Evolutionary conservation across 306 rosid species (phyloP), one percentile per base, ranked within the genome.

Genomic region (Cyclanthera cordifolia): DNA sequence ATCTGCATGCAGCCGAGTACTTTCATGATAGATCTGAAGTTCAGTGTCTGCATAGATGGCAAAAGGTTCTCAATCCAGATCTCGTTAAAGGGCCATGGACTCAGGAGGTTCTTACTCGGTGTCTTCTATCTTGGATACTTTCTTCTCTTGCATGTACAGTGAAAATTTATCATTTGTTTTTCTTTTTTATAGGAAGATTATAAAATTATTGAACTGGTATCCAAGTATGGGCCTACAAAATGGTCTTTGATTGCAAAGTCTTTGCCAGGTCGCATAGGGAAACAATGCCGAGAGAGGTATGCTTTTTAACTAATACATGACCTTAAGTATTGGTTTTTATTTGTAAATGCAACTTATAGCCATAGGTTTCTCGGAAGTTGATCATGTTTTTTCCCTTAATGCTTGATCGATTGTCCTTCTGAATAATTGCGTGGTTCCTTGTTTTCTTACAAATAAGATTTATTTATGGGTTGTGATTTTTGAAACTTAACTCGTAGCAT

Each of bases 41-140:
- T 49, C 99, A 94, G 79, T 94, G 99, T 78, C 83, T 94, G 61
- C 99, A 94, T 80, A 85, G 99, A 82, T 94, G 99, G 99, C 99
- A 90, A 85, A 94, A 94, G 77, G 97, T 94, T 76, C 90, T 94
- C 37, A 94, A 94, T 82, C 99, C 97, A n/a, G 95, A 94, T 17
- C 99, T 94, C 53, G 83, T 94, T 72, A 94, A 94, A 82, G 99
- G 97, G 67, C 97, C 99, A 2, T 94, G 99, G 99, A 86, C 91
- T 59, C 91, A 79, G 70, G 95, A 90, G 97, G 99, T 93, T 78
- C 82, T 61, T 68, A 69, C 67, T 77, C 47, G 43, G 41, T 47
- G 68, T 67, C 60, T 67, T 23, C 19, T 71, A 73, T 52, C 46
- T 54, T 32, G 34, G 2, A 32, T 37, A 46, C 64, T 61, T 70